phyloP scores from a whole-genome alignment of 1,284 basidiomycete genomes.

The Meripilus lineatus region DNA sequence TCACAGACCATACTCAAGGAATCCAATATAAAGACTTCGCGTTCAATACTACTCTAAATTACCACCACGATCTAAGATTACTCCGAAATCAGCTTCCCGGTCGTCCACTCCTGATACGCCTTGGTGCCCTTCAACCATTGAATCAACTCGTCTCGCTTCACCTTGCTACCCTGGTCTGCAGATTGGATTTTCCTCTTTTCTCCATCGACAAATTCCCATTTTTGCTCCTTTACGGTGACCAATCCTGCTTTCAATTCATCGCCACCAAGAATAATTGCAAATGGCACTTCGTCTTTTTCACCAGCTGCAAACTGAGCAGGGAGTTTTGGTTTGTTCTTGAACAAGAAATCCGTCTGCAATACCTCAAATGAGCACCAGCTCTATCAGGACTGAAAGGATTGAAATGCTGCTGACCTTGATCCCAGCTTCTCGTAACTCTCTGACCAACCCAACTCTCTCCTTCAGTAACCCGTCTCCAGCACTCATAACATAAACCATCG shows the following conservation, averaged over 20 bases:
- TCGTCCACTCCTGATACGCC: conserved; percentile 44
- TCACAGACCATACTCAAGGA: too few species aligned
- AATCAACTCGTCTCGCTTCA: conserved; percentile 66
- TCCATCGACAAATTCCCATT: conserved; percentile 73
- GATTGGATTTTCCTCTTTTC: conserved; percentile 69
- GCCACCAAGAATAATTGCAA: conserved; percentile 86
- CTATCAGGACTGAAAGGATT: neutral
- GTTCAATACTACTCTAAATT: too few species aligned
- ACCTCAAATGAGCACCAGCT: neutral
- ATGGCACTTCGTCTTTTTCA: conserved; percentile 90
- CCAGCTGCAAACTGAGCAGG: conserved; percentile 84
- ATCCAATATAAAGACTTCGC: too few species aligned
- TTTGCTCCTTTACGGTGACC: conserved; percentile 92
- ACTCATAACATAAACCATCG: conserved; percentile 92
- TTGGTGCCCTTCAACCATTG: conserved; percentile 59
- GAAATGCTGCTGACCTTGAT: conserved; percentile 66
- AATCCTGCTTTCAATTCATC: conserved; percentile 82
- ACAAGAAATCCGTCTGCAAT: conserved; percentile 85
- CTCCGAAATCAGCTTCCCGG: conserved; percentile 30
- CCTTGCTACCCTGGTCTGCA: conserved; percentile 60
- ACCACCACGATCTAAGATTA: too few species aligned
- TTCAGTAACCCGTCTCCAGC: conserved; percentile 87
- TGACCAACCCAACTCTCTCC: conserved; percentile 82
- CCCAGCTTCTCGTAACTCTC: conserved; percentile 81
- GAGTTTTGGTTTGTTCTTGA: conserved; percentile 90